Conservation (phyloP, 345 rosid genomes). For the Acer campestre region DNA sequence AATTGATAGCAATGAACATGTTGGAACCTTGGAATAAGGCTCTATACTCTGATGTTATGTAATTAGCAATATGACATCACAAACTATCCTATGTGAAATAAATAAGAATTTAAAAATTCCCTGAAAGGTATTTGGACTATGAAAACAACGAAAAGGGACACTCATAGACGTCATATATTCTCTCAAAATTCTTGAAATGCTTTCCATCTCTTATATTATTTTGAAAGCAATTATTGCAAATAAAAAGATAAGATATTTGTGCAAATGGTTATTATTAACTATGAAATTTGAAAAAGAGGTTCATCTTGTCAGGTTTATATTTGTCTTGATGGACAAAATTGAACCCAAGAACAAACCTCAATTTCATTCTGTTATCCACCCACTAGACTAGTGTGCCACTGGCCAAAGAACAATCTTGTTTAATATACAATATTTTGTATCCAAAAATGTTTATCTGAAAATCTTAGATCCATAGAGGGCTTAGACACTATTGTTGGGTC, state of each 20-base stretch:
- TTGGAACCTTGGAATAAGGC: background rate
- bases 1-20: background rate
- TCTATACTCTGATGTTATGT: background rate
- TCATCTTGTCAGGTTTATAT: background rate
- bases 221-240: background rate
- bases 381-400: constrained; percentile 3
- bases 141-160: background rate
- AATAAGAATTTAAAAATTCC: background rate
- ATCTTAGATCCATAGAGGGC: no score
- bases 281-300: background rate
- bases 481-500: no score
- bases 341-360: background rate
- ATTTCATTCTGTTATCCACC: background rate
- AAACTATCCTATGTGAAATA: background rate
- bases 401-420: background rate
- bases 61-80: background rate
- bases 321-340: background rate
- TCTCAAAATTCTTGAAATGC: background rate
- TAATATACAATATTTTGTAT: background rate
- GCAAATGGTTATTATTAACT: background rate
- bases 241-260: background rate
- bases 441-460: background rate
- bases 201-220: background rate
- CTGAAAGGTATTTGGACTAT: background rate
- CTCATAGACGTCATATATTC: background rate